Conservation (phyloP, 148 eudicot genomes). For the Vaccinium corymbosum region DNA sequence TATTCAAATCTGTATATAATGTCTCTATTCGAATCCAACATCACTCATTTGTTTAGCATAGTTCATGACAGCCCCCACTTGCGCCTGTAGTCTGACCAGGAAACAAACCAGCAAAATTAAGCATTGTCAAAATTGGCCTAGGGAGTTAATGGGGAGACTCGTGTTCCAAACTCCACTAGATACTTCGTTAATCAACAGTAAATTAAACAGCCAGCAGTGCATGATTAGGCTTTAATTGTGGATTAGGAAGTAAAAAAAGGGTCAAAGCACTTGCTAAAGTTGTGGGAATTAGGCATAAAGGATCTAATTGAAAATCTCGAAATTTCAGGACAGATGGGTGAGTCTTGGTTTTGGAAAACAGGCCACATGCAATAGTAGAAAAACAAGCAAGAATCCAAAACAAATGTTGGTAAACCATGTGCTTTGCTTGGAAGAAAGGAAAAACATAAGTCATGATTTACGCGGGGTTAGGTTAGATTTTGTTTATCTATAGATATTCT, state of each 20-base stretch:
- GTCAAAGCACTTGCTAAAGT: not conserved
- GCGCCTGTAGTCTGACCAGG: not conserved
- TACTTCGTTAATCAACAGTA: not conserved
- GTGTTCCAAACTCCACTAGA: not conserved
- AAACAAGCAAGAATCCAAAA: not conserved
- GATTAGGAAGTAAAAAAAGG: not conserved
- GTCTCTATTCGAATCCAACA: too few relatives aligned
- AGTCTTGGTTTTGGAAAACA: not conserved
- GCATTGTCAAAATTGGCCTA: not conserved
- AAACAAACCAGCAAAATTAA: not conserved
- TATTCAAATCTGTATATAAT: too few relatives aligned
- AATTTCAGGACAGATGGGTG: not conserved
- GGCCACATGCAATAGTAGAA: conserved; percentile 3
- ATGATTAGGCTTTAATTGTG: not conserved
- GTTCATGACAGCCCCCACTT: not conserved
- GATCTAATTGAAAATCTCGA: not conserved
- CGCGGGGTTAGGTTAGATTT: not conserved
- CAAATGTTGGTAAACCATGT: not conserved
- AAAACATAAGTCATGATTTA: not conserved
- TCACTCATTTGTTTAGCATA: not conserved
- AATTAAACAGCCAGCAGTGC: not conserved
- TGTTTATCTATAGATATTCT: not conserved
- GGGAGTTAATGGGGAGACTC: not conserved
- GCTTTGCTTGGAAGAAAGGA: not conserved
- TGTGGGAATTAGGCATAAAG: conserved; percentile 1